Evolutionary conservation across 352 stramenopile species (phyloP).

Genomic region (Thalassiosira hispida): DNA sequence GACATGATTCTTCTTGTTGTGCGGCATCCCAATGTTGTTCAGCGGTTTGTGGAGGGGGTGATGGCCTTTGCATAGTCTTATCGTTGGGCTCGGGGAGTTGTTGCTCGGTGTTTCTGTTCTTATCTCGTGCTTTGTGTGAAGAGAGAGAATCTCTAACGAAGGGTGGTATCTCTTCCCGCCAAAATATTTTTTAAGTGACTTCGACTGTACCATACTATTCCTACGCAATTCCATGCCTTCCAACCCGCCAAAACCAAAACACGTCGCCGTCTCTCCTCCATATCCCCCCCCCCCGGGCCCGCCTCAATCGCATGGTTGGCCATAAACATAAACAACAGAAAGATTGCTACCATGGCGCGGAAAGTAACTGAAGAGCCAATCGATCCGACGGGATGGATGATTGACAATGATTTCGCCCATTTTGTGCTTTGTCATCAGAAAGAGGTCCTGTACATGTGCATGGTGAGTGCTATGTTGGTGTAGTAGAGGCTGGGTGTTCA

Average conservation of each 20-base stretch:
- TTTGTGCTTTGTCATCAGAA: constrained; percentile 76
- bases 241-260: too few species aligned
- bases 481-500: not conserved
- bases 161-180: too few species aligned
- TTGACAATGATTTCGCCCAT: constrained; percentile 69
- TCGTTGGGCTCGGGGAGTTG: not conserved
- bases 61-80: not conserved
- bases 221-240: too few species aligned
- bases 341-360: constrained; percentile 26
- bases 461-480: constrained; percentile 40
- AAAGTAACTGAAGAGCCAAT: constrained; percentile 25
- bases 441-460: constrained; percentile 80
- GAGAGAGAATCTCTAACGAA: too few species aligned
- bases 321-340: not conserved
- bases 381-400: constrained; percentile 75
- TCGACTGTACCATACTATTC: too few species aligned
- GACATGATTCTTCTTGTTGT: constrained; percentile 37
- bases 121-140: too few species aligned
- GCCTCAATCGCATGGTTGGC: too few species aligned
- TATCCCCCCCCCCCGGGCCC: too few species aligned
- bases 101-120: not conserved
- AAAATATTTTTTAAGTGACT: too few species aligned
- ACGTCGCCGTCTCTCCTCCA: too few species aligned
- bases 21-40: not conserved
- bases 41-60: constrained; percentile 4